phyloP scores from a whole-genome alignment of 768 basidiomycete species.

The Rhodotorula kratochvilovae region DNA sequence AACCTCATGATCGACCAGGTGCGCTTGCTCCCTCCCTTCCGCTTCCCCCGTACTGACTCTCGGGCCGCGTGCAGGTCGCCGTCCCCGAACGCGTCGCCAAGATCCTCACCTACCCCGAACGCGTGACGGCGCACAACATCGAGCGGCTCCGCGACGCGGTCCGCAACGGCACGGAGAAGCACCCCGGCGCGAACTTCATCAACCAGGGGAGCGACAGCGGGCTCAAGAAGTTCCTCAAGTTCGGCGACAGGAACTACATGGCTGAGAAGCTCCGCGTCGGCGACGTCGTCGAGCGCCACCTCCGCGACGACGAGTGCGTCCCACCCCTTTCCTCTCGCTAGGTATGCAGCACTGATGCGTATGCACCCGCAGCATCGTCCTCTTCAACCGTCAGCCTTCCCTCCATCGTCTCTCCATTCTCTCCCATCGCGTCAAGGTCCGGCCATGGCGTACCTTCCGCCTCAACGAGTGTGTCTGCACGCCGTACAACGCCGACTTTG shows the following conservation, averaged over 20 bases:
- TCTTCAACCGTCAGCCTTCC: constrained; percentile 98
- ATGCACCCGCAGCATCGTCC: constrained; percentile 58
- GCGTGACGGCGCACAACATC: constrained; percentile 88
- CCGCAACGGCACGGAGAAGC: constrained; percentile 78
- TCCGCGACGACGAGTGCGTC: constrained; percentile 81
- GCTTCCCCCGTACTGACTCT: not conserved
- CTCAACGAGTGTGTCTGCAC: constrained; percentile 99
- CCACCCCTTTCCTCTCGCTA: not conserved
- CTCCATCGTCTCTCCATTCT: constrained; percentile 99
- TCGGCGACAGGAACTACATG: constrained; percentile 71
- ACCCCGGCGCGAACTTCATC: constrained; percentile 95
- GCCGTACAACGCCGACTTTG: constrained; percentile 98
- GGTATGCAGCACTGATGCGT: not conserved
- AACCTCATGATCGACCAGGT: constrained; percentile 91
- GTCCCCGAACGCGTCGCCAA: constrained; percentile 93
- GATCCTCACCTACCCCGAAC: constrained; percentile 90
- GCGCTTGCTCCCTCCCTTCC: constrained; percentile 46
- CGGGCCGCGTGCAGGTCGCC: constrained; percentile 55
- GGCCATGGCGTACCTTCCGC: constrained; percentile 95
- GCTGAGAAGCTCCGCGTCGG: constrained; percentile 80
- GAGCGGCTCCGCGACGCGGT: constrained; percentile 68
- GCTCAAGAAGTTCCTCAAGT: constrained; percentile 82
- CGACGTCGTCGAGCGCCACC: constrained; percentile 89
- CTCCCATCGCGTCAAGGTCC: constrained; percentile 93
- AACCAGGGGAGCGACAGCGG: constrained; percentile 65